Evolutionary conservation across 805 yeast genomes (phyloP), one percentile per base, ranked within the genome.

Genomic region (Cyberlindnera amylophila): DNA sequence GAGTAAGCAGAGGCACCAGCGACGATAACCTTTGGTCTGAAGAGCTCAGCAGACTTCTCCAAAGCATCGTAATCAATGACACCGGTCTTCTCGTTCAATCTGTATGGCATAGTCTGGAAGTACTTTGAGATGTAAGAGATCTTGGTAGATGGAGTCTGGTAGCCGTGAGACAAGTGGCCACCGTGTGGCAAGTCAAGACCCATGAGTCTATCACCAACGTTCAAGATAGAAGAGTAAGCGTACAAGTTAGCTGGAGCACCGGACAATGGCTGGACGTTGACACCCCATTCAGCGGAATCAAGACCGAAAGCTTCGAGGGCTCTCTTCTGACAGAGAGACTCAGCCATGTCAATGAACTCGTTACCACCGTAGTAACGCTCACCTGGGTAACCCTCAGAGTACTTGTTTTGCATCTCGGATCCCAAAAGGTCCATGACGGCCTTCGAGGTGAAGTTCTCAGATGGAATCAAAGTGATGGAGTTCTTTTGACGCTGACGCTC

Each of bases 351-450:
- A 53, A 93, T 93, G 70, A 84, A 83, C 75, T 93, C 95, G 68
- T 93, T 93, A 65, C 98, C 98, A 67, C 99, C 99, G 66, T 93
- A 93, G 75, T 93, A 93, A 69, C 99, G 82, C 51, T 95, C 97
- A 54, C 98, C 98, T 47, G 99, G 99, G 72, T 93, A 91, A 50
- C 99, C 99, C 72, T 93, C 99, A 31, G 97, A 89, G 73, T 93
- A 93, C 75, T 93, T 93, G 81, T 93, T 93, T 66, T 86, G 86
- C 96, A 93, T 88, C 65, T 95, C 96, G 39, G 98, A 84, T 54
- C 99, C 99, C 59, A 91, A 81, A 27, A 95, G 87, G 61, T 93
- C 98, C 72, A 91, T 86, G 36, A 93, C 99, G 32, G 98, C 86
- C 55, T 85, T 85, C 42, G 97, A 86, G 44, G 99, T 93, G 74